Percentiles rank a stretch among this genome's conserved stretches.
phyloP scores from a whole-genome alignment of 768 basidiomycete genomes.

The Boletus rufocinnamomeus region DNA sequence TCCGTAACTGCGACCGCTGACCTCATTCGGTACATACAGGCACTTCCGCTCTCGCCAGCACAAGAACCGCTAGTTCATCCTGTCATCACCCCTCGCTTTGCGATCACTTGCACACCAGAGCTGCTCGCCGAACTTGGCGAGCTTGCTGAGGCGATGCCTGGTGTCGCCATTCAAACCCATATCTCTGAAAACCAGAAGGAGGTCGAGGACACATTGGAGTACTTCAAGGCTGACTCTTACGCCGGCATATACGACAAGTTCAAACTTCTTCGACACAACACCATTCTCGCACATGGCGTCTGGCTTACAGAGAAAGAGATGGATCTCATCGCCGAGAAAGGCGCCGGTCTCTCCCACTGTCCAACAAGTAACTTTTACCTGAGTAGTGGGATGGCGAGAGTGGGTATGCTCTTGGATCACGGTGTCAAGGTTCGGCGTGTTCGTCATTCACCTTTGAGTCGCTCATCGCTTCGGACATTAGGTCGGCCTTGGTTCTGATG shows the following conservation, averaged over 20 bases:
- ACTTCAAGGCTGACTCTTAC: constrained; percentile 74
- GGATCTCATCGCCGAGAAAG: constrained; percentile 60
- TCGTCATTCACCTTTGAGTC: not conserved
- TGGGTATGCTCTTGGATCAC: constrained; percentile 76
- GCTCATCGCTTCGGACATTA: constrained; percentile 31
- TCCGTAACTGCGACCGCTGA: constrained; percentile 65
- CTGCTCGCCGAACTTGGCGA: constrained; percentile 63
- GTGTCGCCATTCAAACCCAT: constrained; percentile 87
- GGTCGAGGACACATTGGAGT: constrained; percentile 58
- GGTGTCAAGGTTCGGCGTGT: constrained; percentile 73
- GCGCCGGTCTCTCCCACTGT: constrained; percentile 87
- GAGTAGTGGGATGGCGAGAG: constrained; percentile 78
- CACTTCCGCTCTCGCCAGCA: constrained; percentile 42
- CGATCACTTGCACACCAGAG: constrained; percentile 80
- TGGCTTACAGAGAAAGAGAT: constrained; percentile 77
- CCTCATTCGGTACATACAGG: constrained; percentile 70
- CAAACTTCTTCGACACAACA: constrained; percentile 74
- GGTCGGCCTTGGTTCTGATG: constrained; percentile 95
- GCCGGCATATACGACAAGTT: constrained; percentile 80
- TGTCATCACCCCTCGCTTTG: constrained; percentile 94
- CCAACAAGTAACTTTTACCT: constrained; percentile 94
- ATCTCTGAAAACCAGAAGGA: constrained; percentile 84
- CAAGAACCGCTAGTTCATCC: constrained; percentile 76
- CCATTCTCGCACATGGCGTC: constrained; percentile 87
- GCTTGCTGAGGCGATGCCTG: constrained; percentile 58